Percentiles rank a stretch among this genome's conserved stretches.
Evolutionary conservation across 345 rosid genomes (phyloP).

Genomic region (Lepidium didymum): DNA sequence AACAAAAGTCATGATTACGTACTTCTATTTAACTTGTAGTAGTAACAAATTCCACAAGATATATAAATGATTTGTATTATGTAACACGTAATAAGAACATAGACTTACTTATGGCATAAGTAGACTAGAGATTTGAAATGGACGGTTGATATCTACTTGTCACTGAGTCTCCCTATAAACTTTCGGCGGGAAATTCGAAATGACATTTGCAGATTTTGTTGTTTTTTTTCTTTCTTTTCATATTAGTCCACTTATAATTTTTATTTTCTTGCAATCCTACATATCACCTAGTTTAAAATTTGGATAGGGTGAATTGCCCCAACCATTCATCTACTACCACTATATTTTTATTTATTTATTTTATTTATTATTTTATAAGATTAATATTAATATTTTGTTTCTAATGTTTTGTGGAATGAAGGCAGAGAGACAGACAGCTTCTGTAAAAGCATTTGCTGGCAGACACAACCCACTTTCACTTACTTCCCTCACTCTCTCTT

Average conservation of each 20-base stretch:
- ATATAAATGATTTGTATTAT: too few relatives aligned
- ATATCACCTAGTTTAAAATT: neutral
- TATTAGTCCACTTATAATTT: neutral
- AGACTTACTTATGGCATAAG: neutral
- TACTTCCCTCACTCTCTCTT: constrained; percentile 6
- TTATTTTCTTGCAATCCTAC: neutral
- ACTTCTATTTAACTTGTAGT: too few relatives aligned
- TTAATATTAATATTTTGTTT: neutral
- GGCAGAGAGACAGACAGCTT: constrained; percentile 22
- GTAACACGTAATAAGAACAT: neutral
- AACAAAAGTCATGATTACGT: too few relatives aligned
- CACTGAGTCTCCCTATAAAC: neutral
- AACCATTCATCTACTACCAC: constrained; percentile 12
- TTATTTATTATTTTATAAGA: neutral
- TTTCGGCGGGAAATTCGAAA: constrained; percentile 35
- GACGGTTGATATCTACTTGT: constrained; percentile 21
- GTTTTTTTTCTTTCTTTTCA: neutral
- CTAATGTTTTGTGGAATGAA: constrained; percentile 17
- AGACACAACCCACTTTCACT: constrained; percentile 22
- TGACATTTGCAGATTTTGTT: constrained; percentile 21
- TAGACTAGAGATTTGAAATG: constrained; percentile 12
- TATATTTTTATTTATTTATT: neutral
- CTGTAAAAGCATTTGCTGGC: constrained; percentile 24
- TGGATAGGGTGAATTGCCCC: constrained; percentile 10
- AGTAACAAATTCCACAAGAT: too few relatives aligned